A percentile compares a stretch with the other conserved stretches of the same genome.
phyloP scores from a whole-genome alignment of 352 stramenopile genomes.

The Phytopythium litorale region DNA sequence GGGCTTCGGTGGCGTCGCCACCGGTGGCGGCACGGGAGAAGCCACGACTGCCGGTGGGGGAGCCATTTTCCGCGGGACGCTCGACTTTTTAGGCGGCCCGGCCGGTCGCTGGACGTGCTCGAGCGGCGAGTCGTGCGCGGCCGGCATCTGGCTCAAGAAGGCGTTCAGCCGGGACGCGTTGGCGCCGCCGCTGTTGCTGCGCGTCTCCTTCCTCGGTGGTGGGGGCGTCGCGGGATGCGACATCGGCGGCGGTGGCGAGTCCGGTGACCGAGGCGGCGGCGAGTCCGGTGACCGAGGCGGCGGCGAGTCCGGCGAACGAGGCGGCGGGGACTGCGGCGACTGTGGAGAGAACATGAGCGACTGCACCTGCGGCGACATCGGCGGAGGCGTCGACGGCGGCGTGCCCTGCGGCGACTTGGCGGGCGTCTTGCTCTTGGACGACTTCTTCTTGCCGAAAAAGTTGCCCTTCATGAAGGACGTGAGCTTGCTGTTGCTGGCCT shows the following conservation, averaged over 20 bases:
- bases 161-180: slow-evolving; percentile 66
- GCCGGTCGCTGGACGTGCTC: slow-evolving; percentile 55
- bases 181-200: slow-evolving; percentile 38
- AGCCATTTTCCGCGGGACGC: slow-evolving; percentile 38
- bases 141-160: slow-evolving; percentile 73
- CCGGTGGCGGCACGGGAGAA: slow-evolving; percentile 17
- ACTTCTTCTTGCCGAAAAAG: slow-evolving; percentile 73
- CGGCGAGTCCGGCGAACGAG: background rate
- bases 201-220: slow-evolving; percentile 26
- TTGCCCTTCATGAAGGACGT: slow-evolving; percentile 76
- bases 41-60: slow-evolving; percentile 12
- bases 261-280: slow-evolving; percentile 13
- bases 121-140: slow-evolving; percentile 48
- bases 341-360: slow-evolving; percentile 19
- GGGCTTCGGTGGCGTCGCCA: slow-evolving; percentile 14
- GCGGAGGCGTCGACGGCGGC: background rate
- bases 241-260: slow-evolving; percentile 12
- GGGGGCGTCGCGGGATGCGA: slow-evolving; percentile 14
- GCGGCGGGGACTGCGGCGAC: slow-evolving; percentile 9
- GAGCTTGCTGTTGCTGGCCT: slow-evolving; percentile 64
- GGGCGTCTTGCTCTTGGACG: slow-evolving; percentile 24
- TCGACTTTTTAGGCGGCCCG: slow-evolving; percentile 47
- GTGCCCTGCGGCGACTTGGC: slow-evolving; percentile 41
- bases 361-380: background rate
- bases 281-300: slow-evolving; percentile 10